Base-by-base conservation (phyloP, 2,329 filamentous ascomycete species). In the Aspergillus vadensis region DNA sequence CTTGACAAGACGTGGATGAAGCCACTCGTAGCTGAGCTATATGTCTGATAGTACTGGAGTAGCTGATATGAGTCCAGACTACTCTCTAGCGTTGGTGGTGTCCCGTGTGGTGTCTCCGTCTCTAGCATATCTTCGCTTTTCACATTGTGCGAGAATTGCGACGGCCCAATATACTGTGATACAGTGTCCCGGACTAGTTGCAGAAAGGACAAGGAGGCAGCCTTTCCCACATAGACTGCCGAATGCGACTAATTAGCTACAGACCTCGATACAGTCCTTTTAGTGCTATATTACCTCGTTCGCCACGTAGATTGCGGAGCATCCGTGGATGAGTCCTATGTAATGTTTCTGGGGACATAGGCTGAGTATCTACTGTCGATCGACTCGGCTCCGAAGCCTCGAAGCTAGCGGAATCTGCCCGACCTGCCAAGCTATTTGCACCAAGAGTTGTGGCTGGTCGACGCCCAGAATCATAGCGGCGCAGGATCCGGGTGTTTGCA, bases 101-200 rank as follows among this genome's bases (percentile, higher is more conserved):
- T 62, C 49, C 77, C 72, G 65, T 73, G 70, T 5, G 71, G 72
- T 7, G 72, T 69, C 43, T 81, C 77, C 15, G 77, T 79, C 66
- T 86, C 83, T 0, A 85, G 79, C 81, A 85, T 84, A 38, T 77
- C 79, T 55, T 84, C 80, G n/a, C 77, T 79, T 43, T 78, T 78
- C 19, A 79, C 74, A 65, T 79, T 81, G 58, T 85, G 78, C 0
- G 83, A 83, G 66, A 85, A 86, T 15, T 79, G 77, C 0, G 82
- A 84, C 1, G 82, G 82, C 0, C 83, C 83, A 57, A 85, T 83
- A 60, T 84, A 78, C 32, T 81, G 79, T 9, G 79, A 79, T 25
- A 74, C 70, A 1, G 69, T 63, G 81, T 81, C 75, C 14, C 82
- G 78, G 14, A 85, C 74, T 38, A 85, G 77, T 59, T 86, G 82